phyloP scores from a whole-genome alignment of 345 rosid species.

The Passiflora organensis region DNA sequence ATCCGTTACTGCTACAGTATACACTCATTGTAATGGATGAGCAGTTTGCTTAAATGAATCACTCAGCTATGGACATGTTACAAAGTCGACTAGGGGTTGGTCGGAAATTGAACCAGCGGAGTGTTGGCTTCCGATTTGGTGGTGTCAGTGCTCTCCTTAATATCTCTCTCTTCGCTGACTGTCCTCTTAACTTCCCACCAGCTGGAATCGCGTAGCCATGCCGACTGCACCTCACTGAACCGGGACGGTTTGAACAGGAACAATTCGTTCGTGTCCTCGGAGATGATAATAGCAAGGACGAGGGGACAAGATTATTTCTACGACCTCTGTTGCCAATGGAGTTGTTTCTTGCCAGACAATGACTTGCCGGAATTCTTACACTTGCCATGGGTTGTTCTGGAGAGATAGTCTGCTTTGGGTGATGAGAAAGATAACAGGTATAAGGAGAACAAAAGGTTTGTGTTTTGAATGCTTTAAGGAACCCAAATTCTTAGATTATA shows the following conservation, averaged over 20 bases:
- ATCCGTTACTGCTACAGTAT: too few relatives aligned
- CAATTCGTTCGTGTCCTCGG: conserved; percentile 10
- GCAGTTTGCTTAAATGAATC: too few relatives aligned
- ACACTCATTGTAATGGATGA: too few relatives aligned
- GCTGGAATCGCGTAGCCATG: conserved; percentile 33
- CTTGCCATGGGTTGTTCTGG: not conserved
- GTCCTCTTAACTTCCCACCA: conserved; percentile 17
- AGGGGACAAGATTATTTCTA: not conserved
- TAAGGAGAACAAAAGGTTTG: too few relatives aligned
- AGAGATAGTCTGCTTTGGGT: conserved; percentile 5
- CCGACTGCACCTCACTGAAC: conserved; percentile 24
- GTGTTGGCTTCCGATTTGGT: conserved; percentile 18
- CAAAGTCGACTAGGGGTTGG: conserved; percentile 42
- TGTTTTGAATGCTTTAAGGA: too few relatives aligned
- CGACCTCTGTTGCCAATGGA: not conserved
- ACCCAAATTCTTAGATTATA: too few relatives aligned
- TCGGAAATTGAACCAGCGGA: conserved; percentile 40
- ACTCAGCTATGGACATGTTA: conserved; percentile 27
- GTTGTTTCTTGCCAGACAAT: not conserved
- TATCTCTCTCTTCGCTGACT: conserved; percentile 25
- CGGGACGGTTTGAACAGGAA: conserved; percentile 26
- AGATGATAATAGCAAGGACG: not conserved
- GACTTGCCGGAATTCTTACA: not conserved
- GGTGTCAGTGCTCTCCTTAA: conserved; percentile 35
- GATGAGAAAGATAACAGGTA: not conserved